Base-by-base conservation (phyloP, 208 protist genomes). In the Crithidia brevicula region DNA sequence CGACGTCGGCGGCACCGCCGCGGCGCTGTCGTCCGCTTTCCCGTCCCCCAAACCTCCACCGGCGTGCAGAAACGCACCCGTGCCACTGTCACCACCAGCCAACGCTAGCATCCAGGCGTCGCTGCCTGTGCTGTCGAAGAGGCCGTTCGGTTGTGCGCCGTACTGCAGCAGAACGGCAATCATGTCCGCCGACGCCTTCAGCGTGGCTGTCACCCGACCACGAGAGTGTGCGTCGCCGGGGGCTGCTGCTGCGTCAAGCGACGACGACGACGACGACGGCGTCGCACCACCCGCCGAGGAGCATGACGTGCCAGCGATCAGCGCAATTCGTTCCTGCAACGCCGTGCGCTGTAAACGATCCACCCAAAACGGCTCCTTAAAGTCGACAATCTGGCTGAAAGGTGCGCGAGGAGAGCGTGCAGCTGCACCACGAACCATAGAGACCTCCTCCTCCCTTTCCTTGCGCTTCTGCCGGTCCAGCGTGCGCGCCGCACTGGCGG, bases 51-150 rank as follows among this genome's bases (percentile, higher is more conserved):
- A 9, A 20, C 42, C 6, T 18, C 13, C 9, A 6, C 8, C 42
- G 22, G 53, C 20, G 53, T 34, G 53, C n/a, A 38, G 9, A 13
- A 46, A 25, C 15, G 38, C 38, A 22, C 23, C 40, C 1, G 69
- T 51, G 16, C 53, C 62, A 45, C 69, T 47, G 56, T n/a, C n/a
- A n/a, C n/a, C n/a, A n/a, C 57, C 62, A 25, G 77, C 46, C 31
- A 86, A 49, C 49, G 83, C 89, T 0, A 92, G 70, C 64, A 94
- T 76, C 85, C 85, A 94, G 9, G 85, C 85, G 74, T 94, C 89
- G 49, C 78, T 72, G 47, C 89, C 89, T 9, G 70, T 73, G 22
- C 25, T 43, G 67, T 94, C 85, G 60, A 85, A 88, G 42, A 80
- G 77, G 0, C 89, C 85, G 40, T 79, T 82, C 34, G 84, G 56